Conservation (phyloP, 2,329 filamentous ascomycete genomes). For the Pleurostoma richardsiae region DNA sequence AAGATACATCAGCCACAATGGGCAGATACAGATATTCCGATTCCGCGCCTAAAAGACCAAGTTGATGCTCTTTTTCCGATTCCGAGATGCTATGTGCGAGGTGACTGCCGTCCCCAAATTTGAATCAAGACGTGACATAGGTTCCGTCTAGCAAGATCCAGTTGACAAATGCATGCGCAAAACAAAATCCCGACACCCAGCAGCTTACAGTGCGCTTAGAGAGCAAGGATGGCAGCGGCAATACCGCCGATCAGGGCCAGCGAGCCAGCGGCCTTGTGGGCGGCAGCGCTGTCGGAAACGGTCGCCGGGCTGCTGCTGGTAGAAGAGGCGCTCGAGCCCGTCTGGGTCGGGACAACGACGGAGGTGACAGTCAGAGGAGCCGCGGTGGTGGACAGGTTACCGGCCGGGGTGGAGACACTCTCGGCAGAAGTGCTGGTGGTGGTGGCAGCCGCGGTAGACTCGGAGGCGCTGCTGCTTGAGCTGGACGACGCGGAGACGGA, state of each 20-base stretch:
- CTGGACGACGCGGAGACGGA: conserved; percentile 11
- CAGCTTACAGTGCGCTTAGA: conserved; percentile 24
- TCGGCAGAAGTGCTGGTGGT: conserved; percentile 12
- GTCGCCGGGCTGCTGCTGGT: conserved; percentile 2
- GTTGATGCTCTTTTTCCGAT: too few relatives aligned
- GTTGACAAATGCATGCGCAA: too few relatives aligned
- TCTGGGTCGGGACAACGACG: conserved; percentile 3
- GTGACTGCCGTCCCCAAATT: too few relatives aligned
- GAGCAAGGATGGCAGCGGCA: conserved; percentile 33
- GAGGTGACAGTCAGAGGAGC: conserved; percentile 7
- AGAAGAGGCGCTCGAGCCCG: conserved; percentile 2
- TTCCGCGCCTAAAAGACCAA: too few relatives aligned
- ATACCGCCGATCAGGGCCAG: conserved; percentile 33
- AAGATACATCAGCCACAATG: too few relatives aligned
- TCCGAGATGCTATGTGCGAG: too few relatives aligned
- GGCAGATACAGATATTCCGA: too few relatives aligned
- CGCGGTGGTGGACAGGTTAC: conserved; percentile 11
- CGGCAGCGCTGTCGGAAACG: conserved; percentile 14
- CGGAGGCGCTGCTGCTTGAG: conserved; percentile 17
- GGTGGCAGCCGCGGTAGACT: conserved; percentile 4
- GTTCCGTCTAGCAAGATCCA: too few relatives aligned
- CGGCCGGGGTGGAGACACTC: background rate
- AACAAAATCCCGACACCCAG: too few relatives aligned
- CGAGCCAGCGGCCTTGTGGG: conserved; percentile 28
- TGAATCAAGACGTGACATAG: too few relatives aligned